Evolutionary conservation across 768 basidiomycete species (phyloP).

Genomic region (Pleurotus citrinopileatus): DNA sequence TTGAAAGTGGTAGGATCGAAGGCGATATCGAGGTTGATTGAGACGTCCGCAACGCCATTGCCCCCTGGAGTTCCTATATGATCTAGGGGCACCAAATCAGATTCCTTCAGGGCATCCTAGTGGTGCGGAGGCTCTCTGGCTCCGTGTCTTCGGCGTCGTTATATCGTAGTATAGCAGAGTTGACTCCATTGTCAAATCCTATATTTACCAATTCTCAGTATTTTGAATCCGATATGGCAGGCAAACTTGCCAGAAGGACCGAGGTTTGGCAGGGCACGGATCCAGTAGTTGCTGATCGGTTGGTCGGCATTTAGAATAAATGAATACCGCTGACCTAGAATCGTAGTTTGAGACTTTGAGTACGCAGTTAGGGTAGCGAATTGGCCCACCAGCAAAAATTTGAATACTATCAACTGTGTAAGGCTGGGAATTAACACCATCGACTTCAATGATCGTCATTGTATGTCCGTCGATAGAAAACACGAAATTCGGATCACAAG

Average conservation of each 20-base stretch:
- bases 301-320: slow-evolving; percentile 36
- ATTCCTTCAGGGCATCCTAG: no score
- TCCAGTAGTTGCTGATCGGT: slow-evolving; percentile 40
- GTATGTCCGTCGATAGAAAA: slow-evolving; percentile 45
- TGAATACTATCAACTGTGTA: slow-evolving; percentile 35
- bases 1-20: no score
- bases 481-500: slow-evolving; percentile 42
- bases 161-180: no score
- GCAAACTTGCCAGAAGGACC: background rate
- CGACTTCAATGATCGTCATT: slow-evolving; percentile 39
- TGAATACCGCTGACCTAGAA: slow-evolving; percentile 41
- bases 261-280: slow-evolving; percentile 17
- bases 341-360: slow-evolving; percentile 29
- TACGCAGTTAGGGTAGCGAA: slow-evolving; percentile 20
- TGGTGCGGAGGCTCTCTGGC: no score
- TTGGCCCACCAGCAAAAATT: slow-evolving; percentile 32
- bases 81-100: no score
- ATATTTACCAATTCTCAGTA: no score
- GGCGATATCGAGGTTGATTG: no score
- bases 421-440: slow-evolving; percentile 30
- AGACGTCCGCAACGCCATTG: no score
- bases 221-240: no score
- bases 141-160: no score
- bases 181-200: no score
- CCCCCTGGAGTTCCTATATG: no score